These are phyloP conservation scores for Puccinia polysora DNA, from an alignment of 1,284 basidiomycete species.

Conservation along the genomic window DNA sequence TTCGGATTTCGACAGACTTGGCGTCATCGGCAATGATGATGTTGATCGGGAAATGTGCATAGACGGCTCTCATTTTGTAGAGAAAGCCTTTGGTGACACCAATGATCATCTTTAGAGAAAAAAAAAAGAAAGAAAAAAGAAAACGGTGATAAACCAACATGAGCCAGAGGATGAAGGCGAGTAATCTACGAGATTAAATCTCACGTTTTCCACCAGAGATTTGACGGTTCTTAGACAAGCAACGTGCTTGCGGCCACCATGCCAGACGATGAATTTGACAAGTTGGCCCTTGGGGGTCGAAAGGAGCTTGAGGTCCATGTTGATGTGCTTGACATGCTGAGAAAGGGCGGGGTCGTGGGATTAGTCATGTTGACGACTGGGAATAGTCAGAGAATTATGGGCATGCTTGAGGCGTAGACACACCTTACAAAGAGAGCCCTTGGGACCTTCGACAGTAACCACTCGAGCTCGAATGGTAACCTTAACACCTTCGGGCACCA, in stretches of 20 bases:
- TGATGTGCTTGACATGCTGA: conserved; percentile 77
- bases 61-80: conserved; percentile 86
- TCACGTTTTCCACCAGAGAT: conserved; percentile 78
- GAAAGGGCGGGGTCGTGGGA: not conserved
- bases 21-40: conserved; percentile 86
- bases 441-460: conserved; percentile 81
- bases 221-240: conserved; percentile 95
- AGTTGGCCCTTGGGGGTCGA: conserved; percentile 60
- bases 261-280: conserved; percentile 93
- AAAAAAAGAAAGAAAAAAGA: not conserved
- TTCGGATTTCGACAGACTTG: conserved; percentile 83
- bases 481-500: conserved; percentile 77
- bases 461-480: conserved; percentile 80
- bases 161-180: not conserved
- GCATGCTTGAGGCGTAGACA: too few species aligned
- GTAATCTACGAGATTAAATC: not conserved
- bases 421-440: conserved; percentile 77
- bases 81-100: conserved; percentile 98
- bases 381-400: not conserved
- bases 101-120: conserved; percentile 73
- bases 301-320: conserved; percentile 89
- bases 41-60: conserved; percentile 99
- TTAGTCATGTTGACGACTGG: not conserved
- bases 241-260: conserved; percentile 96
- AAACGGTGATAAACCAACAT: not conserved